These are phyloP conservation scores for Hemileccinum rubropunctum DNA, from an alignment of 768 basidiomycete species.

Conservation along the genomic window DNA sequence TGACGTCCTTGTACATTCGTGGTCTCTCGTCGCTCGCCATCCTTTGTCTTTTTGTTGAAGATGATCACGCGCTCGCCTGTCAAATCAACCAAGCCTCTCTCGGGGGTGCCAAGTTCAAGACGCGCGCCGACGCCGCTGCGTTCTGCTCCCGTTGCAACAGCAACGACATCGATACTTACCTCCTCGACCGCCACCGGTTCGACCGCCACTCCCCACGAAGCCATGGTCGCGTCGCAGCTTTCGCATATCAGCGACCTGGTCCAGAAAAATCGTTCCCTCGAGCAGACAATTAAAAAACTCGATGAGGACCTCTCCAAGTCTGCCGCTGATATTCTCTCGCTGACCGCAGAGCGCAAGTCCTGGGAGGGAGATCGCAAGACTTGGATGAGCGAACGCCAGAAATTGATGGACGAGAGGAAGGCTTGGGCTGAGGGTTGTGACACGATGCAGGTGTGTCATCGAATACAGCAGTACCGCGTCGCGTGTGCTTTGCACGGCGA, in stretches of 20 bases:
- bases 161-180: slow-evolving; percentile 26
- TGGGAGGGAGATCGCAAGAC: slow-evolving; percentile 26
- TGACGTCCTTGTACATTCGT: not conserved
- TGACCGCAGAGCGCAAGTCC: slow-evolving; percentile 39
- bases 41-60: slow-evolving; percentile 1
- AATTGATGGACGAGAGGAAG: slow-evolving; percentile 51
- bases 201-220: slow-evolving; percentile 35
- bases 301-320: slow-evolving; percentile 44
- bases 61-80: slow-evolving; percentile 31
- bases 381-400: slow-evolving; percentile 27
- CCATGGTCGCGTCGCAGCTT: slow-evolving; percentile 60
- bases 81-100: slow-evolving; percentile 15
- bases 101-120: slow-evolving; percentile 10
- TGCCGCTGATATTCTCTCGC: slow-evolving; percentile 26
- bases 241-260: slow-evolving; percentile 74
- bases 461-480: slow-evolving; percentile 60
- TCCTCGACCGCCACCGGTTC: slow-evolving; percentile 30
- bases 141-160: slow-evolving; percentile 14
- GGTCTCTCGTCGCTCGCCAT: not conserved
- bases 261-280: slow-evolving; percentile 61
- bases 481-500: slow-evolving; percentile 54
- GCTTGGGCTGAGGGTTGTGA: slow-evolving; percentile 66
- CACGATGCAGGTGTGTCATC: slow-evolving; percentile 58
- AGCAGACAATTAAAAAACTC: slow-evolving; percentile 57
- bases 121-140: slow-evolving; percentile 22